Conservation (phyloP, 2,329 filamentous ascomycete species). For the Diaporthe citri region DNA sequence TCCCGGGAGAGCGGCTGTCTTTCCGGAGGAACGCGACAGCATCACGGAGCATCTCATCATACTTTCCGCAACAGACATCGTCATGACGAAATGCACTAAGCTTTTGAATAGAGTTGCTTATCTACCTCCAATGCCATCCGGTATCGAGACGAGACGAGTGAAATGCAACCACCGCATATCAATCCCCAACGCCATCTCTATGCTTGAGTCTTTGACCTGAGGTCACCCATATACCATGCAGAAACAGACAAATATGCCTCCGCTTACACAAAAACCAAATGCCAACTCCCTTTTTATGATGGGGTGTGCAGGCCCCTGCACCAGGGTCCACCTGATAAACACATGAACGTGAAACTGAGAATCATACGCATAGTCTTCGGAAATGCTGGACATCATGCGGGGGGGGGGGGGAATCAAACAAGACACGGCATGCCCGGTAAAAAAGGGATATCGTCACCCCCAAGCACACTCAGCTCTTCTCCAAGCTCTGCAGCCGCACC, state of each 20-base stretch:
- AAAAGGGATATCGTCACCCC: too few species aligned
- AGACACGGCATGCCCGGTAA: too few species aligned
- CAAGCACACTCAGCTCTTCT: constrained; percentile 60
- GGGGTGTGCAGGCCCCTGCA: neutral
- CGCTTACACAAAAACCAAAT: neutral
- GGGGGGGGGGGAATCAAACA: neutral
- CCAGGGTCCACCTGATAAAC: neutral
- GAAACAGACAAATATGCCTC: neutral
- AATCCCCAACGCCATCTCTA: constrained; percentile 15
- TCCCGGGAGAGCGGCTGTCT: neutral
- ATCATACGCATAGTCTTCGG: neutral
- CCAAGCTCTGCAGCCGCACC: constrained; percentile 84
- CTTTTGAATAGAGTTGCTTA: neutral
- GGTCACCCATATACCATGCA: neutral
- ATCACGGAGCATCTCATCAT: neutral
- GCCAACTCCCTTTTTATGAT: constrained; percentile 2
- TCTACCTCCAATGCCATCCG: neutral
- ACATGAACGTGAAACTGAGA: neutral
- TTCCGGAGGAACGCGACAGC: neutral
- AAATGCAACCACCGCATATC: neutral
- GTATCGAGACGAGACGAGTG: neutral
- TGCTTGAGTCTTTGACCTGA: neutral
- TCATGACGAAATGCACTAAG: constrained; percentile 15
- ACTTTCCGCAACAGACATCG: neutral
- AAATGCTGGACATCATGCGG: neutral